These are phyloP conservation scores for Nidularia pulvinata DNA, from an alignment of 768 basidiomycete genomes.

Conservation along the genomic window DNA sequence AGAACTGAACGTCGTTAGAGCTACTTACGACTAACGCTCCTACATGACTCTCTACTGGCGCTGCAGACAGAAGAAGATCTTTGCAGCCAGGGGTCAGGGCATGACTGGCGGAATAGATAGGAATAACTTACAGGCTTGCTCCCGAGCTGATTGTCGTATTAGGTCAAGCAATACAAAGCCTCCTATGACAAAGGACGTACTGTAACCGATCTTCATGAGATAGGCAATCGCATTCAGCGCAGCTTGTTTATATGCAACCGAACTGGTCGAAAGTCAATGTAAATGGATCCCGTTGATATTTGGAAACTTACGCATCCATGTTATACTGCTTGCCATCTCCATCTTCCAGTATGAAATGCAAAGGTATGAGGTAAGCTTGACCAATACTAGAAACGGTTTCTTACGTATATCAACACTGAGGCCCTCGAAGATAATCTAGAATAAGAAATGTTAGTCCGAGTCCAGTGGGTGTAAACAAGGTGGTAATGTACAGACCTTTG, in stretches of 20 bases:
- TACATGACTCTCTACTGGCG: constrained; percentile 69
- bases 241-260: constrained; percentile 81
- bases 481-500: constrained; percentile 40
- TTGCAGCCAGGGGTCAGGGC: not conserved
- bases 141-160: constrained; percentile 46
- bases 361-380: not conserved
- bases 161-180: too few relatives aligned
- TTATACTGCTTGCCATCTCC: constrained; percentile 76
- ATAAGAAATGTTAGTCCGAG: not conserved
- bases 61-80: constrained; percentile 71
- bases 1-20: not conserved
- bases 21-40: constrained; percentile 64
- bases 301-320: constrained; percentile 64
- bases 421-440: constrained; percentile 71
- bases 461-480: not conserved
- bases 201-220: constrained; percentile 75
- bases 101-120: not conserved
- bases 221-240: constrained; percentile 77
- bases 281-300: not conserved
- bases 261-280: constrained; percentile 27
- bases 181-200: constrained; percentile 32
- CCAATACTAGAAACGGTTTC: constrained; percentile 11
- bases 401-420: constrained; percentile 70
- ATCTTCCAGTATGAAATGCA: constrained; percentile 28
- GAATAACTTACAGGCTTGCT: constrained; percentile 66